phyloP scores from a whole-genome alignment of 257 asterid genomes.

The Fraxinus pennsylvanica region DNA sequence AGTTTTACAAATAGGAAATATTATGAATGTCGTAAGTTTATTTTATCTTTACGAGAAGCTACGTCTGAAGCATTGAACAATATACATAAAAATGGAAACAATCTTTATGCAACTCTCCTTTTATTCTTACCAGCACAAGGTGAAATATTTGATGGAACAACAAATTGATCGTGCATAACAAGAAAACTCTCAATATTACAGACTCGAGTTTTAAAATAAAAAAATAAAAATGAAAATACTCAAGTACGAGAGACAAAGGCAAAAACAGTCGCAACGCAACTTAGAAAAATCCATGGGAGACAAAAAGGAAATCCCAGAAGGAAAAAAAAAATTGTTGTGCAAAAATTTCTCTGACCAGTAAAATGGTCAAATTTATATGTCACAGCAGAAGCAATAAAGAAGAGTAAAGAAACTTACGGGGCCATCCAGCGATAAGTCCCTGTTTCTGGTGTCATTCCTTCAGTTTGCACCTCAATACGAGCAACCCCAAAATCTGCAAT shows the following conservation, averaged over 20 bases:
- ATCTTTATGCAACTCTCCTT: background rate
- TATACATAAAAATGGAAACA: no score
- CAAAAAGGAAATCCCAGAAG: background rate
- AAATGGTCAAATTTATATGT: background rate
- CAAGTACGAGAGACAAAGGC: background rate
- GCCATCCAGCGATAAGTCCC: conserved; percentile 82
- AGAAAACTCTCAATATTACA: background rate
- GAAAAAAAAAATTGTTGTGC: background rate
- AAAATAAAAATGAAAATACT: background rate
- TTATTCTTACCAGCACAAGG: background rate
- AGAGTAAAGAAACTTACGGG: conserved; percentile 45
- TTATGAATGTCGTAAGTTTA: background rate
- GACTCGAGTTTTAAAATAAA: background rate
- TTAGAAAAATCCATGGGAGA: background rate
- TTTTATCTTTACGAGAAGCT: background rate
- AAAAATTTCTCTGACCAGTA: background rate
- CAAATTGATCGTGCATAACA: background rate
- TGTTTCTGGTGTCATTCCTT: conserved; percentile 42
- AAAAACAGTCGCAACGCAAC: background rate
- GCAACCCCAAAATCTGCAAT: conserved; percentile 42
- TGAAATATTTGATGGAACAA: background rate
- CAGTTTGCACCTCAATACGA: conserved; percentile 41
- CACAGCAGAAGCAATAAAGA: background rate
- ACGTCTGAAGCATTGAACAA: no score
- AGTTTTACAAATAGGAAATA: no score